Conservation (phyloP, 768 basidiomycete species). For the Macrolepiota fuliginosa region DNA sequence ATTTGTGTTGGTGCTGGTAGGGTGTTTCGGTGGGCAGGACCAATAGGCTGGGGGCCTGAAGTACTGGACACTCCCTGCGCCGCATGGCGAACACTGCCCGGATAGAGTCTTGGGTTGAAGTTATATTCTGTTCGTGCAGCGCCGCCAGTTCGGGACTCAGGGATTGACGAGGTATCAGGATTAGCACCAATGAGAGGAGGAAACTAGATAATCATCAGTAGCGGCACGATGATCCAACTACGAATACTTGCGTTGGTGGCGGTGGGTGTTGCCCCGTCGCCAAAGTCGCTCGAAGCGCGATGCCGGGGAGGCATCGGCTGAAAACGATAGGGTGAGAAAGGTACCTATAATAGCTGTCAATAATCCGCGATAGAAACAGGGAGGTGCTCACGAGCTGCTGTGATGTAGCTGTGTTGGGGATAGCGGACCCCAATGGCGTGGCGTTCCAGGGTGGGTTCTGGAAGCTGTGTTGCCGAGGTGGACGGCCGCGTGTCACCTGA, state of each 20-base stretch:
- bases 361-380: not conserved
- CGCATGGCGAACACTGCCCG: constrained; percentile 7
- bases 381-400: constrained; percentile 2
- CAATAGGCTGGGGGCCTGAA: not conserved
- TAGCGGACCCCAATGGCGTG: not conserved
- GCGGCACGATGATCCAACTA: not conserved
- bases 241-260: not conserved
- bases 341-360: not conserved
- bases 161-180: not conserved
- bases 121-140: constrained; percentile 2
- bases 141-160: not conserved
- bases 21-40: not conserved
- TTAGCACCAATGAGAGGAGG: not conserved
- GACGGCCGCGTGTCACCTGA: constrained; percentile 14
- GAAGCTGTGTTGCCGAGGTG: not conserved
- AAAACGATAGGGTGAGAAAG: not conserved
- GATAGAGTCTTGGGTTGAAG: constrained; percentile 11
- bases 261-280: not conserved
- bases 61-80: not conserved
- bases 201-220: not conserved
- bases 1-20: not conserved
- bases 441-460: not conserved
- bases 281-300: constrained; percentile 4
- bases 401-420: not conserved
- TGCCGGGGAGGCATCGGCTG: constrained; percentile 3